Evolutionary conservation across 129 eudicot genomes (phyloP).

Genomic region (Centrapalus pauciflorus): DNA sequence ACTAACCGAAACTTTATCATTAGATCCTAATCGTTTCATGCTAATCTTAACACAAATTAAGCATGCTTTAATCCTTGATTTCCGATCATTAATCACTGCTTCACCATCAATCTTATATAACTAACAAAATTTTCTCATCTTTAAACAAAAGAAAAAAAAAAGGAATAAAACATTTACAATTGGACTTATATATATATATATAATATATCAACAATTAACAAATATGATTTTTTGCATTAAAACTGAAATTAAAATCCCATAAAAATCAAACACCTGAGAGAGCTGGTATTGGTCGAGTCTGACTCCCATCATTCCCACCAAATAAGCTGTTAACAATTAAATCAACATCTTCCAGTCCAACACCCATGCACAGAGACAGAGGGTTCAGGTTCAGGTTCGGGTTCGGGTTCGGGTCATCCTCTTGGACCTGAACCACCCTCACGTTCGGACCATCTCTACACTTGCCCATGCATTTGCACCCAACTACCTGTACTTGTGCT

Average conservation of each 20-base stretch:
- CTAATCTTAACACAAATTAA: no score
- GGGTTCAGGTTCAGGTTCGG: no score
- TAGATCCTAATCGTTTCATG: no score
- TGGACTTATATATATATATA: no score
- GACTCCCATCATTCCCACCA: slow-evolving; percentile 25
- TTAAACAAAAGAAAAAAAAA: no score
- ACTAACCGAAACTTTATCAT: no score
- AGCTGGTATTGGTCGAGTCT: slow-evolving; percentile 4
- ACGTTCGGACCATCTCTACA: slow-evolving; percentile 81
- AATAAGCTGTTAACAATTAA: slow-evolving; percentile 43
- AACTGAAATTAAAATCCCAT: neutral
- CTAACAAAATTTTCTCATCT: no score
- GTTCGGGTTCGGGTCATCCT: slow-evolving; percentile 14
- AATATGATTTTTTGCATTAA: no score
- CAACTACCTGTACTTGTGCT: slow-evolving; percentile 55
- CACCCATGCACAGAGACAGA: slow-evolving; percentile 62
- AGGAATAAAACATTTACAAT: slow-evolving; percentile 9
- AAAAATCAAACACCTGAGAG: slow-evolving; percentile 7
- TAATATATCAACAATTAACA: no score
- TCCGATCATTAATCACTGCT: no score
- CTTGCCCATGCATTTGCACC: slow-evolving; percentile 93
- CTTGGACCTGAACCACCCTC: slow-evolving; percentile 20
- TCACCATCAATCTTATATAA: no score
- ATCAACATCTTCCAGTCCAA: slow-evolving; percentile 76
- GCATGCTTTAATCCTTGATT: no score